Evolutionary conservation across 805 yeast genomes (phyloP), one percentile per base, ranked within the genome.

Genomic region (Schwanniomyces sp.): DNA sequence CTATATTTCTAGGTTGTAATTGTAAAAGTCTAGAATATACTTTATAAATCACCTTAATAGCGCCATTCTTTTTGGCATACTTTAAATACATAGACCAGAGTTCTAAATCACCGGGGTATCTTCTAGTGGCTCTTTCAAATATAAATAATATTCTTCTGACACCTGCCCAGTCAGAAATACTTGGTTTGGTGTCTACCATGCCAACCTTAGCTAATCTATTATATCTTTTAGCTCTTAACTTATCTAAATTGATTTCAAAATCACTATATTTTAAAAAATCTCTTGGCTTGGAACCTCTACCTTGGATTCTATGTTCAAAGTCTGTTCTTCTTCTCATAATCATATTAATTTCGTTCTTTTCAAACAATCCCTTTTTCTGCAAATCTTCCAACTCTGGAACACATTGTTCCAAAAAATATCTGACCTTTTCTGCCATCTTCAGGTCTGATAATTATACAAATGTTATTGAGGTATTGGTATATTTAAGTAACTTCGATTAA

Each of bases 271-370:
- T 79, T 47, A 88, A 62, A 60, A 84, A 95, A 64, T 92, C 98
- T 45, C 80, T 70, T 2, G 89, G 80, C 52, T 79, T 83, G 10
- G 91, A 81, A 1, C 94, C 96, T 66, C 98, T 78, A 38, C 96
- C 88, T 40, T 81, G 80, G 45, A 94, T 80, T 48, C 96, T 72
- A 64, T 94, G 96, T 68, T 94, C 99, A 58, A 91, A 94, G 67
- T 91, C 97, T 0, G 97, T 92, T 70, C 99, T 80, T 62, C 91
- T 81, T 69, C 94, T 85, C 90, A 92, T 89, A 45, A 94, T 86
- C 73, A 79, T 77, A 36, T 85, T 83, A 54, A 91, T 82, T 67
- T 94, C 99, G 55, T 80, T 80, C 56, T 87, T 87, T 37, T 83
- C 85, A 65, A 94, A 94, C 5, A 94, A 74, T 3, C 91, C 91